A percentile compares a stretch with the other conserved stretches of the same genome.
Conservation (phyloP, 176 grass and related monocot genomes). For the Raddia guianensis region DNA sequence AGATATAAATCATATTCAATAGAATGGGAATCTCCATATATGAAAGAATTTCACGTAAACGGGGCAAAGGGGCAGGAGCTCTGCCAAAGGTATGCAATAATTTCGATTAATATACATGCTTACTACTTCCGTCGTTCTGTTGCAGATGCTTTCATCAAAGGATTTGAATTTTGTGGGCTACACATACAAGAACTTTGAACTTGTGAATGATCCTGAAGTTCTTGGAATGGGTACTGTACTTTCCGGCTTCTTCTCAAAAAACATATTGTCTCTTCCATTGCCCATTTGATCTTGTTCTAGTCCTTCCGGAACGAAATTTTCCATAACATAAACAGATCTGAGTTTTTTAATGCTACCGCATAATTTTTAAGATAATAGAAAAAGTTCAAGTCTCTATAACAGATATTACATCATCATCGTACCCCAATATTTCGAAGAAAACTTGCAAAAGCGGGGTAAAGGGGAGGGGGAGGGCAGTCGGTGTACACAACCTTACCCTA, state of each 20-base stretch:
- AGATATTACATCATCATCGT: too few species aligned
- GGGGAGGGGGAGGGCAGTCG: too few species aligned
- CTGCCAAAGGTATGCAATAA: too few species aligned
- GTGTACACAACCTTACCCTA: too few species aligned
- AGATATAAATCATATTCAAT: not conserved
- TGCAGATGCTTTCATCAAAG: slow-evolving; percentile 98
- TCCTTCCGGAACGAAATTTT: not conserved
- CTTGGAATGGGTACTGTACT: slow-evolving; percentile 76
- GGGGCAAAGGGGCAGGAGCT: too few species aligned
- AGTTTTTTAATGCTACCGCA: not conserved
- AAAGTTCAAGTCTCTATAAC: too few species aligned
- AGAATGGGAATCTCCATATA: not conserved
- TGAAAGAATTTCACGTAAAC: not conserved
- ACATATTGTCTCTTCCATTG: slow-evolving; percentile 2
- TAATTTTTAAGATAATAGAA: too few species aligned
- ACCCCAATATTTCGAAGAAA: too few species aligned
- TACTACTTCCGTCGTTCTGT: not conserved
- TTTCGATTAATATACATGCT: not conserved
- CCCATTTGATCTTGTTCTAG: not conserved
- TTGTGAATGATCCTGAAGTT: slow-evolving; percentile 86
- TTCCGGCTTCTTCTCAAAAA: not conserved
- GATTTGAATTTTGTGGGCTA: slow-evolving; percentile 98
- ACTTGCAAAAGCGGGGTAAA: too few species aligned
- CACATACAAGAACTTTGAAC: slow-evolving; percentile 99
- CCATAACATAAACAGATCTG: not conserved